A percentile compares a stretch with the other conserved stretches of the same genome.
Evolutionary conservation across 495 filamentous ascomycete genomes (phyloP).

Genomic region (Usnea hakonensis): DNA sequence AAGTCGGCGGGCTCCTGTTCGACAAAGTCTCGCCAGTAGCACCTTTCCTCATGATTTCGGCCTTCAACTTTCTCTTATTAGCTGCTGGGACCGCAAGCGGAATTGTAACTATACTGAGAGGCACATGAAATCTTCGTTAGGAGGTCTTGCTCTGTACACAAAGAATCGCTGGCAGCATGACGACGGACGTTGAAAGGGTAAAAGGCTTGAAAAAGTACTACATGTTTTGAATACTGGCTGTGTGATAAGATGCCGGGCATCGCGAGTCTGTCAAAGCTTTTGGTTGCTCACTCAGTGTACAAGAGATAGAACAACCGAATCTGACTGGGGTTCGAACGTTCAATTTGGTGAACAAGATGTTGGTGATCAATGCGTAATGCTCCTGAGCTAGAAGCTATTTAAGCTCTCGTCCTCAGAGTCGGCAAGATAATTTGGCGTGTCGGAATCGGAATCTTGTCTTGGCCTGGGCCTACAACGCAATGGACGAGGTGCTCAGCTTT

Average conservation of each 20-base stretch:
- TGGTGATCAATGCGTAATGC: neutral
- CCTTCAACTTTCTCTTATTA: slow-evolving; percentile 70
- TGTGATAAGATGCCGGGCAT: neutral
- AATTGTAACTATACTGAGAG: neutral
- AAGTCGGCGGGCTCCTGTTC: slow-evolving; percentile 81
- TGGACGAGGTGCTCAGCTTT: neutral
- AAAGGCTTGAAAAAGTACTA: neutral
- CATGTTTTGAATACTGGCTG: neutral
- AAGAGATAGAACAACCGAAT: neutral
- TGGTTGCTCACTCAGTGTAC: neutral
- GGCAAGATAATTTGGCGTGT: neutral
- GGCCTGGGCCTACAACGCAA: neutral
- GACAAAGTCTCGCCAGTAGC: slow-evolving; percentile 60
- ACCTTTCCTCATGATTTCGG: slow-evolving; percentile 88
- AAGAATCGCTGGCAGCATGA: too few species aligned
- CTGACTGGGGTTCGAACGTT: neutral
- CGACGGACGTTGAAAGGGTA: neutral
- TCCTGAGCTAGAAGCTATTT: too few species aligned
- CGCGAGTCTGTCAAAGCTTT: neutral
- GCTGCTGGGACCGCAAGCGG: slow-evolving; percentile 44
- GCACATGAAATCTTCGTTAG: neutral
- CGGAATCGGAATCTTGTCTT: neutral
- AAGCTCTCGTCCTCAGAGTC: neutral
- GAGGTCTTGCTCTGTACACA: neutral
- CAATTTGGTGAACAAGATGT: neutral